Conservation (phyloP, 495 filamentous ascomycete genomes). For the Penicillium silybi region DNA sequence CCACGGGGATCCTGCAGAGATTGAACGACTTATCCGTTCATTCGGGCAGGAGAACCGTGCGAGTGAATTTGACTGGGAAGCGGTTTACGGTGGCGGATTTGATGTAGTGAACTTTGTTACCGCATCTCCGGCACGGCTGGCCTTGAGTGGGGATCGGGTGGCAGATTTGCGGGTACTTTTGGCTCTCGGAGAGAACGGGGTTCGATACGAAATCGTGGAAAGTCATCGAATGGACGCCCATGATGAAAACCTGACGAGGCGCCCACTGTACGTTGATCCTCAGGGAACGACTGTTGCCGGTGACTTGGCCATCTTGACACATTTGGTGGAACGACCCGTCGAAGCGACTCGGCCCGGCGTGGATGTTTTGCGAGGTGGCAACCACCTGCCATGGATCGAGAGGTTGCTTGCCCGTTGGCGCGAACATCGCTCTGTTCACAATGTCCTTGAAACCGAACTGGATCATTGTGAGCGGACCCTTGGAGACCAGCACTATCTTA, state of each 20-base stretch:
- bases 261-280: conserved; percentile 26
- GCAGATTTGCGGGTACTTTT: conserved; percentile 56
- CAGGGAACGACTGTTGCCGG: conserved; percentile 30
- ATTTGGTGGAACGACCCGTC: conserved; percentile 23
- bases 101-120: conserved; percentile 76
- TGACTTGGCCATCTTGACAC: conserved; percentile 31
- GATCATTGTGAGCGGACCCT: conserved; percentile 49
- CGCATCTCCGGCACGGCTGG: conserved; percentile 49
- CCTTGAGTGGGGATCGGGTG: conserved; percentile 48
- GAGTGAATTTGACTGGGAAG: conserved; percentile 73
- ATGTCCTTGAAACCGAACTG: conserved; percentile 23
- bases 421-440: conserved; percentile 7
- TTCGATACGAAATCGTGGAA: conserved; percentile 44
- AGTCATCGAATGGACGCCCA: not conserved
- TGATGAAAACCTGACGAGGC: not conserved
- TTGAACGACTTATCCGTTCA: conserved; percentile 65
- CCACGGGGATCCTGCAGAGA: conserved; percentile 62
- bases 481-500: conserved; percentile 50
- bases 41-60: conserved; percentile 85
- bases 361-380: conserved; percentile 30
- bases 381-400: conserved; percentile 29
- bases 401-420: conserved; percentile 32
- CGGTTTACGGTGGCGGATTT: conserved; percentile 74
- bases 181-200: conserved; percentile 54
- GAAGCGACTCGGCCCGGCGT: conserved; percentile 29